These are phyloP conservation scores for Gentiana macrophylla DNA, from an alignment of 257 asterid genomes.

Conservation along the genomic window DNA sequence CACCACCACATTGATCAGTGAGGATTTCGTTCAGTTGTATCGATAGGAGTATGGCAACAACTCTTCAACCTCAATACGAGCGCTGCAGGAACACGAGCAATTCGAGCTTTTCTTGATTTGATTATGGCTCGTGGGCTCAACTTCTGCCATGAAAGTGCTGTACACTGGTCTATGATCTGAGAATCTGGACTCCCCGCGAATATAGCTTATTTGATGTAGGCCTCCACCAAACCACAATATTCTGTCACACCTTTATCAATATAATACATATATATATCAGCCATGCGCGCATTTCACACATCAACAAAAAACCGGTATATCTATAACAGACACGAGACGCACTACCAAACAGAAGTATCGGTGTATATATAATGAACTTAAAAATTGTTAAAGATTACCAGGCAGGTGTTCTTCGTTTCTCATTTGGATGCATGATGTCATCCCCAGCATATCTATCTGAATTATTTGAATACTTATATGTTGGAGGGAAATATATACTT, in stretches of 20 bases:
- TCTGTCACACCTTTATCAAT: conserved; percentile 83
- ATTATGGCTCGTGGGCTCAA: conserved; percentile 57
- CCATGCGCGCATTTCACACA: too few species aligned
- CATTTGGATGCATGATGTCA: conserved; percentile 51
- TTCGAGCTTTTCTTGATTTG: conserved; percentile 58
- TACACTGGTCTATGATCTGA: conserved; percentile 93
- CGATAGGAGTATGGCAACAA: conserved; percentile 53
- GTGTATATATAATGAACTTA: neutral
- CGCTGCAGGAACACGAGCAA: conserved; percentile 25
- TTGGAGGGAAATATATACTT: conserved; percentile 80
- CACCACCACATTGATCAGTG: conserved; percentile 9
- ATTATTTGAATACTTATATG: conserved; percentile 79
- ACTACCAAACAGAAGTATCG: too few species aligned
- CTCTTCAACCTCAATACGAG: conserved; percentile 90
- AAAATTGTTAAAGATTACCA: conserved; percentile 37
- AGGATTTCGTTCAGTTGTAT: conserved; percentile 31
- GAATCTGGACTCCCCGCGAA: conserved; percentile 92
- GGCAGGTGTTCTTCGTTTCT: conserved; percentile 88
- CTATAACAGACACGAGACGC: too few species aligned
- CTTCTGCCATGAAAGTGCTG: conserved; percentile 72
- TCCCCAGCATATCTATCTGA: conserved; percentile 89
- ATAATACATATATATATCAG: too few species aligned
- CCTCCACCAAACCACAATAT: conserved; percentile 92
- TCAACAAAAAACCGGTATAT: too few species aligned
- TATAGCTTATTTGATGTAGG: conserved; percentile 75